Conservation (phyloP, 2,329 filamentous ascomycete species). For the Colletotrichum graminicola region DNA sequence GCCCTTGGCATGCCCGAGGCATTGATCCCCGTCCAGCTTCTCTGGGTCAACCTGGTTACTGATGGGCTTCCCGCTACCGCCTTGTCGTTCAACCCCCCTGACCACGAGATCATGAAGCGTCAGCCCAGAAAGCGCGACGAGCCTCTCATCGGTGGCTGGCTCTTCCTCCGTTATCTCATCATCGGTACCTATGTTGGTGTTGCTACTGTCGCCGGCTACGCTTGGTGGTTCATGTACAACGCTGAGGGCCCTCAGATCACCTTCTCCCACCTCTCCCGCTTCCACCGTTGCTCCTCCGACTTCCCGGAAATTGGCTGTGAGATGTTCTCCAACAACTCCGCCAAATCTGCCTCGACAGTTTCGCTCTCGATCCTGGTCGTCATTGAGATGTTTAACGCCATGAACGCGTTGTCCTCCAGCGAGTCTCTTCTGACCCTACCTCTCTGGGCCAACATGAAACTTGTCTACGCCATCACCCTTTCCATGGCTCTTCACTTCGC, state of each 20-base stretch:
- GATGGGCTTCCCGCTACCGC: conserved; percentile 97
- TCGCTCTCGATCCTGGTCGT: conserved; percentile 93
- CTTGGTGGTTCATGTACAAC: conserved; percentile 99
- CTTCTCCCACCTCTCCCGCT: conserved; percentile 90
- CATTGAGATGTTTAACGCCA: conserved; percentile 99
- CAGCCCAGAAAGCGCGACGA: conserved; percentile 93
- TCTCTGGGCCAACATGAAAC: conserved; percentile 98
- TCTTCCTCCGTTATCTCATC: conserved; percentile 97
- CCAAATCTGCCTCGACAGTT: conserved; percentile 91
- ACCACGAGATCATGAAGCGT: conserved; percentile 97
- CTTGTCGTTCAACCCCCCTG: conserved; percentile 97
- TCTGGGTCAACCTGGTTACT: conserved; percentile 99
- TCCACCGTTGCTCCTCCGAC: conserved; percentile 89
- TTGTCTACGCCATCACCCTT: conserved; percentile 92
- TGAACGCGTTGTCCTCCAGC: conserved; percentile 96
- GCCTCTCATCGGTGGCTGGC: conserved; percentile 90
- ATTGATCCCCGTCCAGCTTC: conserved; percentile 93
- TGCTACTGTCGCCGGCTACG: conserved; percentile 95
- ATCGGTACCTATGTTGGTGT: conserved; percentile 95
- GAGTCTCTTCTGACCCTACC: conserved; percentile 94
- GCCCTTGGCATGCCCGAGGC: conserved; percentile 98
- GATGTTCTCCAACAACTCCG: conserved; percentile 89
- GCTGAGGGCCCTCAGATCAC: conserved; percentile 88
- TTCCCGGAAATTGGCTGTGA: conserved; percentile 92
- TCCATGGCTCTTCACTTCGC: conserved; percentile 97